phyloP scores from a whole-genome alignment of 2,329 filamentous ascomycete genomes.

The Fonsecaea pedrosoi region DNA sequence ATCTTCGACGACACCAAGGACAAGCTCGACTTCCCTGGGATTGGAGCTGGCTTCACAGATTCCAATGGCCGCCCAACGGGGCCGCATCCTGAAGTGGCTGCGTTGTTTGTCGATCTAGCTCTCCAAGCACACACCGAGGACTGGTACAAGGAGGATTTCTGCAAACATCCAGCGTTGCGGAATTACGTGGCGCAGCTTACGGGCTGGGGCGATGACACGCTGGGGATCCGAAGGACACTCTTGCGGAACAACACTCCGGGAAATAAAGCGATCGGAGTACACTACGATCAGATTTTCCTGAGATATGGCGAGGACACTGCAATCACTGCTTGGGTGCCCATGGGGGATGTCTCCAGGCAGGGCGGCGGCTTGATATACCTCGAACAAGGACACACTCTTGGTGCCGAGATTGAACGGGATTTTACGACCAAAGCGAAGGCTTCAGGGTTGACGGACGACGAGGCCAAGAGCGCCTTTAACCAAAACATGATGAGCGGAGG shows the following conservation, averaged over 20 bases:
- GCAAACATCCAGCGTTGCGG: constrained; percentile 58
- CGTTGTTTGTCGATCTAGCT: constrained; percentile 58
- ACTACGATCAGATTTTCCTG: constrained; percentile 67
- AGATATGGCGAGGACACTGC: constrained; percentile 61
- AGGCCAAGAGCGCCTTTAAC: constrained; percentile 62
- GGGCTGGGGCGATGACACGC: constrained; percentile 60
- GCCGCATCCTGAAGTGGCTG: constrained; percentile 45
- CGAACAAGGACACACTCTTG: constrained; percentile 58
- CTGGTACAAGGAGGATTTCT: constrained; percentile 63
- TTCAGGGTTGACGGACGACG: constrained; percentile 59
- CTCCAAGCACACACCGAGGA: constrained; percentile 60
- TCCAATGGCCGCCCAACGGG: constrained; percentile 57
- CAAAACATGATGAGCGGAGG: constrained; percentile 65
- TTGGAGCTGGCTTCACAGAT: constrained; percentile 58
- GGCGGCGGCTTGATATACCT: constrained; percentile 67
- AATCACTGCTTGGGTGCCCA: constrained; percentile 65
- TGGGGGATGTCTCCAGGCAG: constrained; percentile 60
- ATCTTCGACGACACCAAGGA: constrained; percentile 58
- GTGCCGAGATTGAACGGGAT: constrained; percentile 57
- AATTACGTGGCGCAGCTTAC: constrained; percentile 60
- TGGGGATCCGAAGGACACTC: constrained; percentile 57
- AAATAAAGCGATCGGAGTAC: constrained; percentile 65
- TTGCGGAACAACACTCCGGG: constrained; percentile 64
- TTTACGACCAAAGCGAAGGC: constrained; percentile 59
- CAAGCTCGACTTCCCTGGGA: constrained; percentile 57